These are phyloP conservation scores for Hypoxylon sp. DNA, from an alignment of 2,329 filamentous ascomycete species.

Conservation along the genomic window DNA sequence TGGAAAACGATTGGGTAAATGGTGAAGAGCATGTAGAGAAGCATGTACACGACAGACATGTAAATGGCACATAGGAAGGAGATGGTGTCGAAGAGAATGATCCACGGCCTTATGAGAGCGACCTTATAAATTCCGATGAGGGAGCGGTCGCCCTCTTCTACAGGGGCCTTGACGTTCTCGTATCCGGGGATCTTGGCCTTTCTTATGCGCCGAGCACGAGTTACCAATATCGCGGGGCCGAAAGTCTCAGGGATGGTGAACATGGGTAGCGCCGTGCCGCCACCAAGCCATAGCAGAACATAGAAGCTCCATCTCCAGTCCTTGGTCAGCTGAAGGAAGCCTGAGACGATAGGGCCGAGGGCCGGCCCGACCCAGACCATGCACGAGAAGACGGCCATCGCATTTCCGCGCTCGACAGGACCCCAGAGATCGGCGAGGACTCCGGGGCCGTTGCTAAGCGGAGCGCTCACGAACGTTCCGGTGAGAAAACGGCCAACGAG, in stretches of 20 bases:
- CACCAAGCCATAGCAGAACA: constrained; percentile 55
- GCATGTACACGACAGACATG: constrained; percentile 59
- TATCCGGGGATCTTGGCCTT: constrained; percentile 58
- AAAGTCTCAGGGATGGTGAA: constrained; percentile 67
- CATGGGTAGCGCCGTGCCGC: constrained; percentile 53
- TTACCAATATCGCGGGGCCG: constrained; percentile 56
- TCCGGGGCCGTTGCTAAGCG: constrained; percentile 53
- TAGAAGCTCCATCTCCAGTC: constrained; percentile 64
- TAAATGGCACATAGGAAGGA: constrained; percentile 61
- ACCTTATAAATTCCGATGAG: constrained; percentile 58
- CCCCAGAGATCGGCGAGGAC: constrained; percentile 63
- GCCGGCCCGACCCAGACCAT: constrained; percentile 61
- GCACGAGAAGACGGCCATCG: constrained; percentile 61
- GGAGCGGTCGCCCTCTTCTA: constrained; percentile 55
- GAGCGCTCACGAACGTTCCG: constrained; percentile 57
- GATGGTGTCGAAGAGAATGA: constrained; percentile 62
- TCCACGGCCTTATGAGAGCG: constrained; percentile 61
- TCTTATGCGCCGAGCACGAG: constrained; percentile 62
- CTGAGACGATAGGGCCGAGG: constrained; percentile 60
- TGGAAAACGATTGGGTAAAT: constrained; percentile 66
- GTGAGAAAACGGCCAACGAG: constrained; percentile 63
- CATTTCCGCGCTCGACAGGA: constrained; percentile 59
- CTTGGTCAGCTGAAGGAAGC: constrained; percentile 64
- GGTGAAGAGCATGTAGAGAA: constrained; percentile 66
- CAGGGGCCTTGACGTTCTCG: constrained; percentile 58